Base-by-base conservation (phyloP, 2,329 filamentous ascomycete species). In the Microsporum ferrugineum region DNA sequence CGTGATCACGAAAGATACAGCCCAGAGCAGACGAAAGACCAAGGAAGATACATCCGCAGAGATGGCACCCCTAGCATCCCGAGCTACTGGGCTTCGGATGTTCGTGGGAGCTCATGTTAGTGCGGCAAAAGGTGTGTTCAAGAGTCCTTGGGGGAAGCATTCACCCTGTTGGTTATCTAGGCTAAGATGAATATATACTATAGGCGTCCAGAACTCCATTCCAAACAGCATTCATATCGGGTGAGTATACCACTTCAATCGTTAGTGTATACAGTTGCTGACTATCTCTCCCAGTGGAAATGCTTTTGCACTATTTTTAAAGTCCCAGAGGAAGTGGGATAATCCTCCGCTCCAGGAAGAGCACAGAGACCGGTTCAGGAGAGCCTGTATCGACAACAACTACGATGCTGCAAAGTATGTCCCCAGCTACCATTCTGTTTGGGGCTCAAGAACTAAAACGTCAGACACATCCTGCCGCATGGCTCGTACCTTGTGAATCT, bases 401-500 rank as follows among this genome's bases (percentile, higher is more conserved):
- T 96, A 92, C 73, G 84, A 89, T 68, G 82, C 85, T 5, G 79
- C 79, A 61, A 82, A 84, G 71, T 79, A 67, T 61, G 69, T 23
- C 17, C 17, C 17, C 17, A 23, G 17, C 17, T 23, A 23, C 17
- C 17, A 1, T 23, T 23, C 17, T 23, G 17, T 23, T 23, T 23
- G 17, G 17, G 17, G 17, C 17, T 23, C 17, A 23, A 23, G 17
- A 23, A 23, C 17, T 23, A 23, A 23, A 23, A 1, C 17, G 17
- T 23, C 17, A 79, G 77, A 64, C 86, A 89, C 75, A 83, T 91
- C 69, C 84, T 99, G 0, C 94, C 94, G 0, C 94, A 99, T 71
- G 94, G 94, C 38, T 95, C 89, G 1, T 99, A 99, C 72, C 86
- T 99, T 5, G 91, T 99, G 69, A 99, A 99, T 71, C 84, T 99